phyloP scores from a whole-genome alignment of 2,329 filamentous ascomycete genomes.

The Zymoseptoria crescenta region DNA sequence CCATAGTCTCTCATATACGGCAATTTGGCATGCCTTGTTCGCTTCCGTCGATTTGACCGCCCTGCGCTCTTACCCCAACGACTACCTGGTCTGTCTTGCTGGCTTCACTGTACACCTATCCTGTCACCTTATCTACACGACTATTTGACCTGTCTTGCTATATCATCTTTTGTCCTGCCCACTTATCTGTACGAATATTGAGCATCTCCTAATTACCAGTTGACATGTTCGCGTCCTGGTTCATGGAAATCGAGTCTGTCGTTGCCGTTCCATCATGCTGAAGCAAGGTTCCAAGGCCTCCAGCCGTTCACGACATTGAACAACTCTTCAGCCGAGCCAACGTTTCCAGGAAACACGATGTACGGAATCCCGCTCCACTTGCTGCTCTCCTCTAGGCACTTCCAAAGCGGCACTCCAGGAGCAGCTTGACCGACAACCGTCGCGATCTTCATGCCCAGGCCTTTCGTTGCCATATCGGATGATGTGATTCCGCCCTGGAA shows the following conservation, averaged over 20 bases:
- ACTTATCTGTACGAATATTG: no score
- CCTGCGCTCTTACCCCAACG: no score
- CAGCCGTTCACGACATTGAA: not conserved
- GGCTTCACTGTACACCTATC: no score
- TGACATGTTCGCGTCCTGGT: no score
- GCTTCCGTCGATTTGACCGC: no score
- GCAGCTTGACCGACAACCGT: conserved; percentile 51
- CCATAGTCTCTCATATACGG: no score
- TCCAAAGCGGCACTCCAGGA: conserved; percentile 51
- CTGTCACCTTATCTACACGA: no score
- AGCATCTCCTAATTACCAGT: no score
- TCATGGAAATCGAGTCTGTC: not conserved
- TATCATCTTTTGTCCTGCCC: no score
- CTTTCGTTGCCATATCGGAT: conserved; percentile 52
- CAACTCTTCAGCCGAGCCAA: conserved; percentile 31
- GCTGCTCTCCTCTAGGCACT: conserved; percentile 46
- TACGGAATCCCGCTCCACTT: conserved; percentile 48
- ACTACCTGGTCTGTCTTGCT: no score
- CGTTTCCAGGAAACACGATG: conserved; percentile 53
- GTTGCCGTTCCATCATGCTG: not conserved
- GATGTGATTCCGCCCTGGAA: conserved; percentile 48
- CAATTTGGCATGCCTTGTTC: no score
- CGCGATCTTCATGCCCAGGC: conserved; percentile 47
- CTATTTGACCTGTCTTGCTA: no score
- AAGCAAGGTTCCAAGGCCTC: not conserved